phyloP scores from a whole-genome alignment of 2,329 filamentous ascomycete species.

The Hymenoscyphus occultus region DNA sequence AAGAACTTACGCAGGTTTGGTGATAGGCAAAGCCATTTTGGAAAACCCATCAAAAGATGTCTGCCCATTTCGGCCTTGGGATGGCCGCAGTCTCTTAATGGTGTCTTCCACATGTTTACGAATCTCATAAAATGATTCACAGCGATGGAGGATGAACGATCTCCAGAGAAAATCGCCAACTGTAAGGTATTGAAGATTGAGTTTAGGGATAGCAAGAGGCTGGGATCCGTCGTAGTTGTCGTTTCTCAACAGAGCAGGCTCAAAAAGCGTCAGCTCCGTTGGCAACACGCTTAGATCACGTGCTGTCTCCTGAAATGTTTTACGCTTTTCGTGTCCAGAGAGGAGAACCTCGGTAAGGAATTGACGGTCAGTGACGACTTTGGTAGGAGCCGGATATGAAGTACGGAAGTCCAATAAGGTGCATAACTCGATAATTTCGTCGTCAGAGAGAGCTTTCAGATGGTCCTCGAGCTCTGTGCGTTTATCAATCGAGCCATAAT shows the following conservation, averaged over 20 bases:
- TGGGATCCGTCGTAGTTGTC: slow-evolving; percentile 84
- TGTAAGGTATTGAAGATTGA: slow-evolving; percentile 93
- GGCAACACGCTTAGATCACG: slow-evolving; percentile 73
- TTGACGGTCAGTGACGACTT: slow-evolving; percentile 59
- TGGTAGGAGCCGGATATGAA: slow-evolving; percentile 71
- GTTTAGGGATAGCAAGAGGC: slow-evolving; percentile 85
- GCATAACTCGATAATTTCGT: slow-evolving; percentile 69
- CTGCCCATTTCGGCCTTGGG: slow-evolving; percentile 59
- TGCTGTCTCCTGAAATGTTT: slow-evolving; percentile 78
- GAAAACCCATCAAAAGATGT: slow-evolving; percentile 79
- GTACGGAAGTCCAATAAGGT: slow-evolving; percentile 73
- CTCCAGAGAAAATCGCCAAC: slow-evolving; percentile 97
- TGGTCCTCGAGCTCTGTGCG: slow-evolving; percentile 75
- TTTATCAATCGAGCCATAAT: slow-evolving; percentile 84
- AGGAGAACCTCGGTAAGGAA: slow-evolving; percentile 72
- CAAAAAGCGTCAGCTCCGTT: slow-evolving; percentile 79
- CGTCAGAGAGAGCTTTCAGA: slow-evolving; percentile 68
- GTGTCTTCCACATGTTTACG: slow-evolving; percentile 85
- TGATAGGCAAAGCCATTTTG: slow-evolving; percentile 85
- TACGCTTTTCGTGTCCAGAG: slow-evolving; percentile 70
- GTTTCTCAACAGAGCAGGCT: slow-evolving; percentile 72
- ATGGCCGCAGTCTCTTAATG: slow-evolving; percentile 74
- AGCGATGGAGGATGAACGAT: slow-evolving; percentile 82
- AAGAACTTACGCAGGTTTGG: slow-evolving; percentile 61
- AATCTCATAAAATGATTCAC: slow-evolving; percentile 91